Evolutionary conservation across 2,329 filamentous ascomycete genomes (phyloP).

Genomic region (Penicillium sp.): DNA sequence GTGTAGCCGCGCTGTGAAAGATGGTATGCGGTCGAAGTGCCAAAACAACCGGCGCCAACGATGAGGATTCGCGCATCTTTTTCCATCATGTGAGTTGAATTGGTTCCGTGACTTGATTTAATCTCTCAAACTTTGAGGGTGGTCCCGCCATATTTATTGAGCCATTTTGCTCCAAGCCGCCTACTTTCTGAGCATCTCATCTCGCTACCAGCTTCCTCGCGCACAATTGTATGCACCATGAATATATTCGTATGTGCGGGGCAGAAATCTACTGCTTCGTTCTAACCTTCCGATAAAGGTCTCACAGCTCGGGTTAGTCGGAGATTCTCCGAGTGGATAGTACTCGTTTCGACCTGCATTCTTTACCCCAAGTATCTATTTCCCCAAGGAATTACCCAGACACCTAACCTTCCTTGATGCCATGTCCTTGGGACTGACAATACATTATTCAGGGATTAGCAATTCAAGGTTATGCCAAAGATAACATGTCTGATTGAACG

Average conservation of each 20-base stretch:
- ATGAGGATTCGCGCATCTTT: constrained; percentile 7
- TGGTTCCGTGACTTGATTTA: background rate
- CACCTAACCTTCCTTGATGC: background rate
- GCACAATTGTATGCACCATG: background rate
- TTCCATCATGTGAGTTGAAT: background rate
- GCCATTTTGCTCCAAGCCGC: background rate
- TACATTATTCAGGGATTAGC: background rate
- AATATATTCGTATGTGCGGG: background rate
- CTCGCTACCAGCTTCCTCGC: constrained; percentile 2
- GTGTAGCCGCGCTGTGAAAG: constrained; percentile 10
- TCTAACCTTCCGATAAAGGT: constrained; percentile 4
- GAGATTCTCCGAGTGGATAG: background rate
- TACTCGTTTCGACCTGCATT: background rate
- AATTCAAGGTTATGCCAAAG: background rate
- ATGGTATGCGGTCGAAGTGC: constrained; percentile 11
- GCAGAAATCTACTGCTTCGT: background rate
- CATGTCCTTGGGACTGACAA: background rate
- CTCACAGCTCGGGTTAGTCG: background rate
- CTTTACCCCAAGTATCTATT: background rate
- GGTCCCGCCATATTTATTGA: constrained; percentile 6
- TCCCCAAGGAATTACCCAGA: background rate
- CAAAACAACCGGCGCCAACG: constrained; percentile 9
- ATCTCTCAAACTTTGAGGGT: background rate
- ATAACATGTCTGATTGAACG: background rate
- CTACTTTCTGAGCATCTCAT: background rate